Evolutionary conservation across 2,329 filamentous ascomycete genomes (phyloP), one percentile per base, ranked within the genome.

Genomic region (Erysiphe pulchra): DNA sequence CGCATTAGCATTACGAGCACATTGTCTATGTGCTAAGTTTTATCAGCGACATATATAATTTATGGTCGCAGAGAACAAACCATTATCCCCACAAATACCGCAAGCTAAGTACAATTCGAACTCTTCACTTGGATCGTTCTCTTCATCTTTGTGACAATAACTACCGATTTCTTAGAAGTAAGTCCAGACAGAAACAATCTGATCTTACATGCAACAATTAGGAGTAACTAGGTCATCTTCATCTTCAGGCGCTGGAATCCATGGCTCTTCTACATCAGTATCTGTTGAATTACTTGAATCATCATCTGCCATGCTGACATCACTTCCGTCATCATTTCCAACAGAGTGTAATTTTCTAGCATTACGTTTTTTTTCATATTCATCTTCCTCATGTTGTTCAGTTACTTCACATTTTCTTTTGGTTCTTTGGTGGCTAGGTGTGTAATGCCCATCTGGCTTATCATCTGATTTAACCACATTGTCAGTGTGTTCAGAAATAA

Each of bases 81-180:
- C 77, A 61, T 84, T 80, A 57, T 87, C 80, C 52, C 77, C 77
- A 61, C 87, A 95, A 51, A 74, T 69, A 49, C 66, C 67, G 61
- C 87, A 94, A 45, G 76, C 65, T 49, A 94, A 65, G 59, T 79
- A 84, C 48, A 77, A 68, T 60, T 90, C 84, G 55, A 78, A 90
- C 51, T 86, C 81, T 52, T 82, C 80, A 51, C 72, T 76, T 1
- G 82, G 81, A 54, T 87, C 83, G 50, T 87, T 69, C 46, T 90
- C 80, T 62, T 92, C 83, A 51, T 81, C 77, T 58, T 83, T 70
- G 47, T 76, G 75, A 63, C 86, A 94, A 56, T 87, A 92, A 51
- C 84, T 80, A 62, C 60, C 67, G 45, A 47, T 57, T 52, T 41
- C 62, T 64, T 44, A 46, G 42, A 30, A 38, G 41, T 39, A 33